Conservation (phyloP, 177 flowering plant genomes). For the Telopea speciosissima region DNA sequence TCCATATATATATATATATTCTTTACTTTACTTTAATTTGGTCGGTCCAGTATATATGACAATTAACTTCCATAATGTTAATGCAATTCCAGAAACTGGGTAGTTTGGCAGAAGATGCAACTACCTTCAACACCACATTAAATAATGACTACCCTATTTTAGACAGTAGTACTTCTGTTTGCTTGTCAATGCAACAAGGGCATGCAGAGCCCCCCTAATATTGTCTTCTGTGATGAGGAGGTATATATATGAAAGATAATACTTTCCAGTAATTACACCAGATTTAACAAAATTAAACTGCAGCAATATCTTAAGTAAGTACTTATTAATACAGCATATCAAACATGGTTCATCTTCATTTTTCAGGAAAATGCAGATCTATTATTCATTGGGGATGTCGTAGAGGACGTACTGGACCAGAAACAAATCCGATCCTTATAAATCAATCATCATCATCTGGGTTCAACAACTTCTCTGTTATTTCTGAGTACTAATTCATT, state of each 20-base stretch:
- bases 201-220: constrained; percentile 17
- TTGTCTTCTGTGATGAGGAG: constrained; percentile 19
- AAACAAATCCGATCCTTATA: constrained; percentile 36
- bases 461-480: constrained; percentile 36
- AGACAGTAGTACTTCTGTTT: constrained; percentile 22
- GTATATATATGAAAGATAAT: constrained; percentile 9
- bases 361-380: constrained; percentile 43
- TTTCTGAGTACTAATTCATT: too few relatives aligned
- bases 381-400: constrained; percentile 33
- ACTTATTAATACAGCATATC: too few relatives aligned
- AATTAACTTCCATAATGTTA: background rate
- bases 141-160: constrained; percentile 23
- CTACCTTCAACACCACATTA: constrained; percentile 11
- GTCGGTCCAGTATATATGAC: background rate
- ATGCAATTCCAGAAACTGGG: constrained; percentile 15
- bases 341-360: constrained; percentile 4
- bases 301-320: too few relatives aligned
- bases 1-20: too few relatives aligned
- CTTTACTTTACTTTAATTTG: too few relatives aligned
- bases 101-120: constrained; percentile 12
- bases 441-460: constrained; percentile 27
- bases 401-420: constrained; percentile 40
- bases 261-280: background rate
- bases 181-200: constrained; percentile 16
- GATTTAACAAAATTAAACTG: constrained; percentile 1